Evolutionary conservation across 306 rosid genomes (phyloP).

Genomic region (Morella rubra): DNA sequence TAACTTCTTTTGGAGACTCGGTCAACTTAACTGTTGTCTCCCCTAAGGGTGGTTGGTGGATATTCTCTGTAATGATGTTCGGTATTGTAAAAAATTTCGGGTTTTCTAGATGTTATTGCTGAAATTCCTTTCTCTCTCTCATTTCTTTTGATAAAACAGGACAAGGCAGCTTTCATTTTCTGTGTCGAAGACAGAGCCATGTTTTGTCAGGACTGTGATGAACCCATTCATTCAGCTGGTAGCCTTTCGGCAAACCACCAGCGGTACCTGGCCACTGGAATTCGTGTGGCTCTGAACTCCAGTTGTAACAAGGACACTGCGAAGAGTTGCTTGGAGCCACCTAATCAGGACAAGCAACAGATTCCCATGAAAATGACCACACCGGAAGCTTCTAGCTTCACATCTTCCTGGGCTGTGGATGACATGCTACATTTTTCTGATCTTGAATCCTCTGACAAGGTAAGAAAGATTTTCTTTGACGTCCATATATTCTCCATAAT

Average conservation of each 20-base stretch:
- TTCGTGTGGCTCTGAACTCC: constrained; percentile 67
- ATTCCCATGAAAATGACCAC: constrained; percentile 45
- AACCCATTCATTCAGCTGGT: constrained; percentile 67
- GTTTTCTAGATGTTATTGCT: not conserved
- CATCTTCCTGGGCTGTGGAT: constrained; percentile 84
- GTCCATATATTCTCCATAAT: not conserved
- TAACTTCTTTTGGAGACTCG: not conserved
- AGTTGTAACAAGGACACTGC: constrained; percentile 56
- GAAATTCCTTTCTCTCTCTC: not conserved
- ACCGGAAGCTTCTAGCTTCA: constrained; percentile 53
- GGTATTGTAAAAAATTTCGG: not conserved
- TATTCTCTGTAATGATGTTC: no score
- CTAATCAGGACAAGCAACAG: constrained; percentile 46
- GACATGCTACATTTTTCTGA: constrained; percentile 74
- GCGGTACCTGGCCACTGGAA: constrained; percentile 95
- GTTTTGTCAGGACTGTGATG: constrained; percentile 94
- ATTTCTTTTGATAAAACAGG: constrained; percentile 44
- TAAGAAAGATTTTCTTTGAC: constrained; percentile 16
- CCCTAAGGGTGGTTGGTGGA: no score
- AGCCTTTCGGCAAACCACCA: constrained; percentile 88
- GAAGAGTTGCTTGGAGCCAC: constrained; percentile 60
- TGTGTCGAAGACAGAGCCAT: constrained; percentile 98
- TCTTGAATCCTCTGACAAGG: constrained; percentile 69
- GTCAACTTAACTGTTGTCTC: not conserved
- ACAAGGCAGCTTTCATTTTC: constrained; percentile 91